Evolutionary conservation across 305 asterid genomes (phyloP).

Genomic region (Solanum hybrid): DNA sequence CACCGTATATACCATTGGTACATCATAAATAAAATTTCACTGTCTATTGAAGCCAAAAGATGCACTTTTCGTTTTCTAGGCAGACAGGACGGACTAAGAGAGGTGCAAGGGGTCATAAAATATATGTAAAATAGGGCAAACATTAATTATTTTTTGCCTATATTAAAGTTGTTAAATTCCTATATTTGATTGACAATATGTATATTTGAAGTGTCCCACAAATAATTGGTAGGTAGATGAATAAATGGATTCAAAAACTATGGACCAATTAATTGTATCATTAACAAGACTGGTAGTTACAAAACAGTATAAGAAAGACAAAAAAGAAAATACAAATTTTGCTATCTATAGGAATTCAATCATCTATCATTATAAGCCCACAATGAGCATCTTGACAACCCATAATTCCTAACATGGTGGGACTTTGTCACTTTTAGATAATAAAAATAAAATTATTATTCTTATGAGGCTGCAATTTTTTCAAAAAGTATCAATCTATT

Average conservation of each 20-base stretch:
- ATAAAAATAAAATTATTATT: neutral
- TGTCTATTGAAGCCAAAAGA: neutral
- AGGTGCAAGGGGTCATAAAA: neutral
- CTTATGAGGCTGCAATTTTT: constrained; percentile 55
- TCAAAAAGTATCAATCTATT: constrained; percentile 57
- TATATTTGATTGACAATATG: neutral
- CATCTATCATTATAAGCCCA: neutral
- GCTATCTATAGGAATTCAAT: neutral
- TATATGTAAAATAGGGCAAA: neutral
- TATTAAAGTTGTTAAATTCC: neutral
- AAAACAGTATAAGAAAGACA: constrained; percentile 6
- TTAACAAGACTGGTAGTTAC: neutral
- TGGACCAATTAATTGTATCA: neutral
- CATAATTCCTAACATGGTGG: neutral
- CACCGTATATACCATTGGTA: neutral
- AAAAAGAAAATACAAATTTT: constrained; percentile 8
- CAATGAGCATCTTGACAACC: constrained; percentile 2
- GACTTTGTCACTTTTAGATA: neutral
- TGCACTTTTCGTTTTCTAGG: neutral
- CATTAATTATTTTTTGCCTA: neutral
- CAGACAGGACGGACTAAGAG: neutral
- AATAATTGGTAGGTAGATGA: neutral
- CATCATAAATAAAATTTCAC: neutral
- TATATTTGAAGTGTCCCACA: neutral
- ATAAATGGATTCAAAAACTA: neutral